These are phyloP conservation scores for Fusarium hostae DNA, from an alignment of 2,329 filamentous ascomycete genomes.

Conservation along the genomic window DNA sequence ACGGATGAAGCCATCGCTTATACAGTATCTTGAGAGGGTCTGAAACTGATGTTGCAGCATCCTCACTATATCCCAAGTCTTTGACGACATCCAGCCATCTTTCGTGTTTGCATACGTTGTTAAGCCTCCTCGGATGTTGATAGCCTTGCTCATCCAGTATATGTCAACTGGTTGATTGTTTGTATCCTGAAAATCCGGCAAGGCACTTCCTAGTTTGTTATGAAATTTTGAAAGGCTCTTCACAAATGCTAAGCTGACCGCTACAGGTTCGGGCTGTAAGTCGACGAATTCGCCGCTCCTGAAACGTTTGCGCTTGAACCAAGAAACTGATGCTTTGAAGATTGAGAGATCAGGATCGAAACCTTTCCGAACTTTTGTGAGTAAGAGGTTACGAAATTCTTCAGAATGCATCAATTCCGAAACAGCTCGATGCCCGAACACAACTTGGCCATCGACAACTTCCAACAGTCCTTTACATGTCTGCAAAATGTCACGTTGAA, in stretches of 20 bases:
- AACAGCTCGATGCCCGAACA: neutral
- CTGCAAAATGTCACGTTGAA: neutral
- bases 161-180: neutral
- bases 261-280: neutral
- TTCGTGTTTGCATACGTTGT: neutral
- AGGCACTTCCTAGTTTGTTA: neutral
- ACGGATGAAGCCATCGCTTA: neutral
- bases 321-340: neutral
- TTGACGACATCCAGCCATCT: neutral
- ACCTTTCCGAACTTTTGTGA: neutral
- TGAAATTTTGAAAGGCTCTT: neutral
- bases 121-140: neutral
- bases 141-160: neutral
- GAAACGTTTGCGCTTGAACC: neutral
- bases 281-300: neutral
- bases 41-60: neutral
- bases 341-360: neutral
- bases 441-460: neutral
- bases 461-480: constrained; percentile 2
- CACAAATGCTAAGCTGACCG: neutral
- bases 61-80: neutral
- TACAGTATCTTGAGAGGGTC: neutral
- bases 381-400: neutral
- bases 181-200: neutral
- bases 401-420: neutral